Evolutionary conservation across 345 rosid genomes (phyloP).

Genomic region (Gynandropsis gynandra): DNA sequence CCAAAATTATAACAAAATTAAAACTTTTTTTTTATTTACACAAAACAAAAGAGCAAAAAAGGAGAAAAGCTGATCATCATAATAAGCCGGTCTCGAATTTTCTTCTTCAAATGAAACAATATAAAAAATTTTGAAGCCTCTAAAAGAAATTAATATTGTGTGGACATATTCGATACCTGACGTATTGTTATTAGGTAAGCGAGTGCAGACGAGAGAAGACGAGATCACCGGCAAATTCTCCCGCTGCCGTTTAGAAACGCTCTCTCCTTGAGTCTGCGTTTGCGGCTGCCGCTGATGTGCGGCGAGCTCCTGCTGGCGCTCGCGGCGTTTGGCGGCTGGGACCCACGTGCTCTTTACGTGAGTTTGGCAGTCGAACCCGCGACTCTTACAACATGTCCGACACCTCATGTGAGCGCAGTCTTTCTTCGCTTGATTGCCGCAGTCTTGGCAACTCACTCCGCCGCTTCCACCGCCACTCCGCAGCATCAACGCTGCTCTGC

Average conservation of each 20-base stretch:
- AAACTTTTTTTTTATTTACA: slow-evolving; percentile 3
- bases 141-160: background rate
- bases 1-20: slow-evolving; percentile 1
- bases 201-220: slow-evolving; percentile 30
- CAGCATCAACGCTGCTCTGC: slow-evolving; percentile 24
- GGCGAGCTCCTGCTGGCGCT: slow-evolving; percentile 43
- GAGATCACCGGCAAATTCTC: slow-evolving; percentile 17
- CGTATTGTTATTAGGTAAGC: slow-evolving; percentile 19
- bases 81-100: background rate
- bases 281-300: slow-evolving; percentile 35
- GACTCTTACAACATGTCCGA: slow-evolving; percentile 74
- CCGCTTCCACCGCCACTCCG: slow-evolving; percentile 25
- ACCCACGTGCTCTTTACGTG: slow-evolving; percentile 87
- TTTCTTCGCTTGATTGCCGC: slow-evolving; percentile 84
- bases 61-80: slow-evolving; percentile 21
- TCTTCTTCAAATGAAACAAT: slow-evolving; percentile 7
- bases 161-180: slow-evolving; percentile 14
- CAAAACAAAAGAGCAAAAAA: slow-evolving; percentile 18
- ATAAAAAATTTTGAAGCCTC: background rate
- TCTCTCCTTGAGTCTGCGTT: slow-evolving; percentile 24
- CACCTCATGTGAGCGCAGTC: slow-evolving; percentile 71
- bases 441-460: slow-evolving; percentile 78
- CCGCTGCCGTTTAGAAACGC: slow-evolving; percentile 23
- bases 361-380: slow-evolving; percentile 63
- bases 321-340: slow-evolving; percentile 73